Evolutionary conservation across 2,329 filamentous ascomycete species (phyloP).

Genomic region (Mollisia scopiformis): DNA sequence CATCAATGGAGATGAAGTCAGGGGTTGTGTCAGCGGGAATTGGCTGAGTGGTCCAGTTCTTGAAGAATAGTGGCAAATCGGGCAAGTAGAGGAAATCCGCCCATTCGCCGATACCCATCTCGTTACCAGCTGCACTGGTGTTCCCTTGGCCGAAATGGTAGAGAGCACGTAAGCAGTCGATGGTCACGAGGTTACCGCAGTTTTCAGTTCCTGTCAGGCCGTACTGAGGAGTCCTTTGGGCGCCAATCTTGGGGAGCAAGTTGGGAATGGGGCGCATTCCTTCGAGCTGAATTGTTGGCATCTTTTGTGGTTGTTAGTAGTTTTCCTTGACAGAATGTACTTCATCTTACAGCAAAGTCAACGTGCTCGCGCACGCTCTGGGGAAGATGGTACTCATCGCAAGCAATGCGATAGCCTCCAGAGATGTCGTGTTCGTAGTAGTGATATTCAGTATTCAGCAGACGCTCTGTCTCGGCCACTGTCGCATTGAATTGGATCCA

Average conservation of each 20-base stretch:
- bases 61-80: constrained; percentile 51
- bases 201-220: constrained; percentile 21
- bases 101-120: constrained; percentile 56
- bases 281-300: constrained; percentile 26
- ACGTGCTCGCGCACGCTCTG: constrained; percentile 26
- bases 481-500: constrained; percentile 35
- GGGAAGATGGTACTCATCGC: constrained; percentile 31
- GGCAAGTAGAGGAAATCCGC: constrained; percentile 53
- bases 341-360: constrained; percentile 31
- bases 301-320: constrained; percentile 12
- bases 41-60: constrained; percentile 44
- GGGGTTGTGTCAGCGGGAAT: constrained; percentile 43
- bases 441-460: constrained; percentile 52
- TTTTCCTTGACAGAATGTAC: constrained; percentile 25
- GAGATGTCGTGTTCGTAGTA: constrained; percentile 48
- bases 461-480: constrained; percentile 46
- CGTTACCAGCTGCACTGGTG: constrained; percentile 43
- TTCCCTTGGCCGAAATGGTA: constrained; percentile 49
- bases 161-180: constrained; percentile 54
- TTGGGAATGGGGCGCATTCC: constrained; percentile 20
- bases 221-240: background rate
- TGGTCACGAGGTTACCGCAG: constrained; percentile 58
- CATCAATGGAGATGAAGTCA: constrained; percentile 37
- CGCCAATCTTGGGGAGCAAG: constrained; percentile 6
- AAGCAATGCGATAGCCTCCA: constrained; percentile 42